phyloP scores from a whole-genome alignment of 495 filamentous ascomycete species.

The Durotheca rogersii region DNA sequence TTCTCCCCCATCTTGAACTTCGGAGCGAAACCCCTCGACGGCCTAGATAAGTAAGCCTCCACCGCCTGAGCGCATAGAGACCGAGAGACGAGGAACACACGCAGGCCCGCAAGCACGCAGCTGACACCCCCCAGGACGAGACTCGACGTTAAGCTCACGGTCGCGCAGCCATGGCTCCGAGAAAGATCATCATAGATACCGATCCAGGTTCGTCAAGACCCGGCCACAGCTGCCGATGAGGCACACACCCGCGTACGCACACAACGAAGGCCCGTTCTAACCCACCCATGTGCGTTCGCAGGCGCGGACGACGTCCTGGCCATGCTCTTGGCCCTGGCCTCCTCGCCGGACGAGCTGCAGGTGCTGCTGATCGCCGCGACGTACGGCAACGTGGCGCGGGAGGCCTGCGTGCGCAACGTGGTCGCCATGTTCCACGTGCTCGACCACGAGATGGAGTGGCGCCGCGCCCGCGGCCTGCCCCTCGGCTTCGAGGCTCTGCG shows the following conservation, averaged over 20 bases:
- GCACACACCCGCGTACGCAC: too few relatives aligned
- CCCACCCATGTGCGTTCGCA: conserved; percentile 38
- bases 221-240: too few relatives aligned
- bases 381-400: conserved; percentile 87
- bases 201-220: conserved; percentile 65
- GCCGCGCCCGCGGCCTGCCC: conserved; percentile 60
- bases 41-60: too few relatives aligned
- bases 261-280: too few relatives aligned
- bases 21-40: not conserved
- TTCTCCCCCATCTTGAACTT: not conserved
- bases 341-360: conserved; percentile 82
- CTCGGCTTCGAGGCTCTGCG: conserved; percentile 70
- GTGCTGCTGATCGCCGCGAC: conserved; percentile 86
- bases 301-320: conserved; percentile 93
- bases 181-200: conserved; percentile 89
- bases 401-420: conserved; percentile 86
- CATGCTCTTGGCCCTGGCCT: conserved; percentile 76
- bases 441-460: conserved; percentile 86
- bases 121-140: not conserved
- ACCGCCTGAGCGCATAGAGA: too few relatives aligned
- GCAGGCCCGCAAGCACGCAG: too few relatives aligned
- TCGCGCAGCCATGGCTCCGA: conserved; percentile 54
- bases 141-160: not conserved
- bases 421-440: conserved; percentile 91
- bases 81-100: too few relatives aligned